Percentiles rank a stretch among this genome's conserved stretches.
Evolutionary conservation across 2,329 filamentous ascomycete species (phyloP).

Genomic region (Fusarium sp.): DNA sequence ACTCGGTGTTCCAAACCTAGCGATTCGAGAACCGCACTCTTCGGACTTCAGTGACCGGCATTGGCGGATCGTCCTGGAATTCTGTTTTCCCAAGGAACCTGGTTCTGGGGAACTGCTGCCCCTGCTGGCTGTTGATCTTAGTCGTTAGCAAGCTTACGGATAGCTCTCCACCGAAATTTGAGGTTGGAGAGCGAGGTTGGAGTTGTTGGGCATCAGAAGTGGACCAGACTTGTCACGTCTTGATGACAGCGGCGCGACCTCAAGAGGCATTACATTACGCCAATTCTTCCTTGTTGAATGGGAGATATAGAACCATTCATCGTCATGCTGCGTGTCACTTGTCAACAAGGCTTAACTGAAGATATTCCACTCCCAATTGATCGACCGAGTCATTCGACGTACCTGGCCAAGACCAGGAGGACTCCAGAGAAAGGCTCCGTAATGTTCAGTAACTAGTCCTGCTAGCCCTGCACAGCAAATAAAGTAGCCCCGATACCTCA

Average conservation of each 20-base stretch:
- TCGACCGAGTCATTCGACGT: constrained; percentile 16
- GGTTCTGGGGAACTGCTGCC: constrained; percentile 18
- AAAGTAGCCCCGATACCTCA: constrained; percentile 25
- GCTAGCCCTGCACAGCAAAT: constrained; percentile 11
- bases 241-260: constrained; percentile 9
- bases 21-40: constrained; percentile 41
- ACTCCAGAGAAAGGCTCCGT: constrained; percentile 3
- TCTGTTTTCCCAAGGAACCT: constrained; percentile 17
- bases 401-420: neutral
- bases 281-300: neutral
- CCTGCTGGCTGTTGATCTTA: constrained; percentile 32
- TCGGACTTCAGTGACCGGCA: constrained; percentile 39
- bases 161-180: constrained; percentile 32
- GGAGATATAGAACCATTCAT: neutral
- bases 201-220: constrained; percentile 23
- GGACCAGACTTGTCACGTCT: constrained; percentile 12
- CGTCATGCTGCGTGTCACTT: neutral
- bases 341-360: neutral
- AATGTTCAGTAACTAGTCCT: neutral
- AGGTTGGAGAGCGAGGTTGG: constrained; percentile 31
- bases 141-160: constrained; percentile 10
- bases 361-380: constrained; percentile 10
- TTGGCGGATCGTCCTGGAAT: constrained; percentile 30
- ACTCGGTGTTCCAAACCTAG: constrained; percentile 6
- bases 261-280: constrained; percentile 8